Evolutionary conservation across 2,329 filamentous ascomycete genomes (phyloP).

Genomic region (Talaromyces sp.): DNA sequence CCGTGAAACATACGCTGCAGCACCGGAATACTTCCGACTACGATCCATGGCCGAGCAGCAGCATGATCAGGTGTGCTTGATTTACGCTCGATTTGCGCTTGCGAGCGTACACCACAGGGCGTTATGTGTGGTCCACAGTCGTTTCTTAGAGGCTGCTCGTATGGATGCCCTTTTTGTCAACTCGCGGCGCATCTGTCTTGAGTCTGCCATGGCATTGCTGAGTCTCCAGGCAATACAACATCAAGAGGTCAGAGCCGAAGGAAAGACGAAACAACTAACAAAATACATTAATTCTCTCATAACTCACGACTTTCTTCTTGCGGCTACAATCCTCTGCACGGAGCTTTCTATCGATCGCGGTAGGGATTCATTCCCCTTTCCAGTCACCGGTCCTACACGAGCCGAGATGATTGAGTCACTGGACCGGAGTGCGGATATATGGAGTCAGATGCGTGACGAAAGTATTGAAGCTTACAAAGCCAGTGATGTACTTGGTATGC

Average conservation of each 20-base stretch:
- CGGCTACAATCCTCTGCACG: slow-evolving; percentile 3
- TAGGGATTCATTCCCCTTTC: not conserved
- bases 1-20: not conserved
- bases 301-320: slow-evolving; percentile 5
- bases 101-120: slow-evolving; percentile 1
- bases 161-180: not conserved
- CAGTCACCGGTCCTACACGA: not conserved
- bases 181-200: slow-evolving; percentile 3
- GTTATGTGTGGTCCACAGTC: slow-evolving; percentile 5
- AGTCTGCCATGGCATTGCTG: slow-evolving; percentile 5
- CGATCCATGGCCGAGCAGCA: slow-evolving; percentile 9
- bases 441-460: slow-evolving; percentile 4
- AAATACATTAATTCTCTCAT: not conserved
- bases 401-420: slow-evolving; percentile 6
- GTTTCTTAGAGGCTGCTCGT: not conserved
- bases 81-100: slow-evolving; percentile 5
- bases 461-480: slow-evolving; percentile 11
- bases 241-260: not conserved
- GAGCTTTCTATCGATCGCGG: not conserved
- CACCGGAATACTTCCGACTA: slow-evolving; percentile 5
- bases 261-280: not conserved
- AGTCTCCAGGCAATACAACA: slow-evolving; percentile 2
- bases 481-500: slow-evolving; percentile 7
- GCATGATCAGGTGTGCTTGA: not conserved
- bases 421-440: not conserved